These are phyloP conservation scores for Discostella stelligeroides DNA, from an alignment of 108 stramenopile species.

Conservation along the genomic window DNA sequence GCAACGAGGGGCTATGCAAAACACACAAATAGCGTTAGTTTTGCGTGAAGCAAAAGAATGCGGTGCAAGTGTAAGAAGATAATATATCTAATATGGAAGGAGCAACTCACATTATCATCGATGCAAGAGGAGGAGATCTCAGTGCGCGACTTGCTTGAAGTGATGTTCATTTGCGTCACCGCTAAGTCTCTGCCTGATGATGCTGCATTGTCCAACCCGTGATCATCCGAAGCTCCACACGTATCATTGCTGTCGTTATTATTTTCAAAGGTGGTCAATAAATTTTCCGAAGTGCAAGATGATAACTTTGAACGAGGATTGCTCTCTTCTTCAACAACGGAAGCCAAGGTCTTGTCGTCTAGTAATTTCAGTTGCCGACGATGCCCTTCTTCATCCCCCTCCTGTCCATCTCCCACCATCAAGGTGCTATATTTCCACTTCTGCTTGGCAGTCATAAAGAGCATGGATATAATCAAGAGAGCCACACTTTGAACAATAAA, in stretches of 20 bases:
- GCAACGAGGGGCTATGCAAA: no score
- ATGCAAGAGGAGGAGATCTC: neutral
- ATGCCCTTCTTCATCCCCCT: no score
- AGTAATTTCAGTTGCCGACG: no score
- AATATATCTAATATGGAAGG: conserved; percentile 10
- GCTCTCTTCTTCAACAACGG: no score
- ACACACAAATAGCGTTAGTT: conserved; percentile 3
- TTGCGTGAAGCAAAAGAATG: neutral
- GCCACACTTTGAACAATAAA: conserved; percentile 34
- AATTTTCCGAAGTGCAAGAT: no score
- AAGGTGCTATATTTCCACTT: neutral
- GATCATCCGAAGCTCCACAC: no score
- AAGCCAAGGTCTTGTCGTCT: no score
- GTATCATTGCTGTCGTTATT: no score
- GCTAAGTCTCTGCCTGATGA: neutral
- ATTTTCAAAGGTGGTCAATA: no score
- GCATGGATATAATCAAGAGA: conserved; percentile 42
- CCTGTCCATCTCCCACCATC: neutral
- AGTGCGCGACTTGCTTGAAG: no score
- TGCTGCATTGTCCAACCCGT: no score
- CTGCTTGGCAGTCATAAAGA: conserved; percentile 28
- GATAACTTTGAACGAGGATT: no score
- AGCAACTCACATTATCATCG: conserved; percentile 32
- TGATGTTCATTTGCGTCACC: neutral
- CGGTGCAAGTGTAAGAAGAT: neutral